Conservation (phyloP, 2,329 filamentous ascomycete genomes). For the Fusarium chlamydosporum region DNA sequence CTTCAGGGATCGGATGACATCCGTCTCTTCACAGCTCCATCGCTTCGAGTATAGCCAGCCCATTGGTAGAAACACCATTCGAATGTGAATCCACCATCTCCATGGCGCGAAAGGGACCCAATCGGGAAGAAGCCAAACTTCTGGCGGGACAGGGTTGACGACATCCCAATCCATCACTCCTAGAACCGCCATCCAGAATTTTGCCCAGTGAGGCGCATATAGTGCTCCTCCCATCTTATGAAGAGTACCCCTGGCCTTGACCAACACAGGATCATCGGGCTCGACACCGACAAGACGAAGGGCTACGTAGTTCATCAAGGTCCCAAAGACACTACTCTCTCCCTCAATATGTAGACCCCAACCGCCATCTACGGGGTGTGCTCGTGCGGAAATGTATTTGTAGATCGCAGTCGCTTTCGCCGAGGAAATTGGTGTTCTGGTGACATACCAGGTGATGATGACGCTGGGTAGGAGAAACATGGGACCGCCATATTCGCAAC, state of each 20-base stretch:
- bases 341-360: slow-evolving; percentile 98
- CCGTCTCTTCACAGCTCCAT: slow-evolving; percentile 82
- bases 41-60: slow-evolving; percentile 87
- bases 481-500: slow-evolving; percentile 95
- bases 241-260: slow-evolving; percentile 84
- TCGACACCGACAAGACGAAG: slow-evolving; percentile 86
- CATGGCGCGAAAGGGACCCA: slow-evolving; percentile 92
- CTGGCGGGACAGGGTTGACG: slow-evolving; percentile 93
- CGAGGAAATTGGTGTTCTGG: slow-evolving; percentile 85
- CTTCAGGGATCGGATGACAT: slow-evolving; percentile 78
- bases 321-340: slow-evolving; percentile 92
- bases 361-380: slow-evolving; percentile 89
- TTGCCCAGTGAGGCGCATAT: slow-evolving; percentile 93
- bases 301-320: slow-evolving; percentile 85
- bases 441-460: slow-evolving; percentile 89
- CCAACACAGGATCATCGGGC: slow-evolving; percentile 86
- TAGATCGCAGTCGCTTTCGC: slow-evolving; percentile 89
- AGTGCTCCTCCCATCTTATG: slow-evolving; percentile 89
- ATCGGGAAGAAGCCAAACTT: slow-evolving; percentile 92
- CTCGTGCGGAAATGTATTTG: slow-evolving; percentile 89
- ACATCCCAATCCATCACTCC: slow-evolving; percentile 90
- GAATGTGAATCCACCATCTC: slow-evolving; percentile 99
- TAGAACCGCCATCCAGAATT: slow-evolving; percentile 91
- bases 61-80: slow-evolving; percentile 96
- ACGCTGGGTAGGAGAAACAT: slow-evolving; percentile 94